Evolutionary conservation across 2,329 filamentous ascomycete genomes (phyloP), one percentile per base, ranked within the genome.

Genomic region (Coccinonectria pachysandricola): DNA sequence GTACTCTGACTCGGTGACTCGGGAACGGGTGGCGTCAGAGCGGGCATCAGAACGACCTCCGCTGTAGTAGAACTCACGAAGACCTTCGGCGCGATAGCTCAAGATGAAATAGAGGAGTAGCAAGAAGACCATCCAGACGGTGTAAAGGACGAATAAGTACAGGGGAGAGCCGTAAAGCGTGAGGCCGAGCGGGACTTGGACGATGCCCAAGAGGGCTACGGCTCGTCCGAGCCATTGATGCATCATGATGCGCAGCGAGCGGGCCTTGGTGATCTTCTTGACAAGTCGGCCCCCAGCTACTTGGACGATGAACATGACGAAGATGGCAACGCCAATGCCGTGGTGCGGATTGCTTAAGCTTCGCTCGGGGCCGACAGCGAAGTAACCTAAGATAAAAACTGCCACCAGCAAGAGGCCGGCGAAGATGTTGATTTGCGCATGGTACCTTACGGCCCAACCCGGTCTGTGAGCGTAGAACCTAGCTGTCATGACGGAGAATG

Each of bases 121-220:
- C 17, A 95, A 59, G 11, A 81, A 65, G 15, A 74, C 71, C 51
- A 80, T 79, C 64, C 79, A 88, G 1, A 96, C 37, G 0, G 87
- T 70, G 47, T 81, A 98, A 4, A 96, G 62, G 27, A 98, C 75
- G 52, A 96, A 98, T 4, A 87, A 67, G 19, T 70, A 72, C 45
- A 79, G 75, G 5, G 91, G 88, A 15, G 87, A 94, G 5, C 91
- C 91, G 46, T 95, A 98, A 2, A 98, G 65, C 0, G 87, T 87
- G 23, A 98, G 64, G 0, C 91, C 91, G 1, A 98, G 65, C 0
- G 91, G 81, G 8, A 98, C 74, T 50, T 98, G 91, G 4, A 78
- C 70, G 39, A 96, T 76, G 1, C 84, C 91, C 4, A 98, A 63
- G 11, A 96, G 56, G 3, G 82, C 79, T 43, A 88, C 74, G 1